Evolutionary conservation across 2,329 filamentous ascomycete species (phyloP).

Genomic region (Diaporthe caulivora): DNA sequence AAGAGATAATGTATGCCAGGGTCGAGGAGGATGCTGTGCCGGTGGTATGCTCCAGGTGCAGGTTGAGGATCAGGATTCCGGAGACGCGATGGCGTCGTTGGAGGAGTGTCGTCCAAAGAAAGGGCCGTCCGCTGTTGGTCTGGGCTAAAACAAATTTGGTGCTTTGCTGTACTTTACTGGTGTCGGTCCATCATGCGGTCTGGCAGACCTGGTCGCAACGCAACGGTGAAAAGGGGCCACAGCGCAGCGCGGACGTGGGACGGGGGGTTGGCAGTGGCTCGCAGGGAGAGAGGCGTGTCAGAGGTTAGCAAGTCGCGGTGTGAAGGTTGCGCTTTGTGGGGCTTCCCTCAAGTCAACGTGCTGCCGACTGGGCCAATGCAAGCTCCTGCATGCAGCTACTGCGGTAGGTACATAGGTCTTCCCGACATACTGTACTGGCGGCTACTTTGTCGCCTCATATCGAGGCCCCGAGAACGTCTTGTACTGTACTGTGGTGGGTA

Average conservation of each 20-base stretch:
- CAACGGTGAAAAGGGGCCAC: constrained; percentile 36
- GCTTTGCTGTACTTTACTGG: constrained; percentile 33
- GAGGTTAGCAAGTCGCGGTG: constrained; percentile 35
- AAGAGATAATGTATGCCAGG: neutral
- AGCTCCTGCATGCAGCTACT: constrained; percentile 30
- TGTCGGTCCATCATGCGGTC: constrained; percentile 33
- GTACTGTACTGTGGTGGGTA: constrained; percentile 18
- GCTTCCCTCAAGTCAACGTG: constrained; percentile 28
- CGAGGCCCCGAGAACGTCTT: neutral
- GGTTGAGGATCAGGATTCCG: constrained; percentile 17
- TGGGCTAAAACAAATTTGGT: constrained; percentile 36
- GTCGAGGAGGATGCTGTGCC: constrained; percentile 5
- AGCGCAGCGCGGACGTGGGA: too few relatives aligned
- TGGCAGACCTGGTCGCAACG: constrained; percentile 31
- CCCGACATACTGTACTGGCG: constrained; percentile 6
- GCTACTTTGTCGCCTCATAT: neutral
- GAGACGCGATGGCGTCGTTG: constrained; percentile 28
- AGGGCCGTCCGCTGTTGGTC: constrained; percentile 22
- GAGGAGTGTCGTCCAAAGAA: constrained; percentile 31
- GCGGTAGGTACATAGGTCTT: constrained; percentile 25
- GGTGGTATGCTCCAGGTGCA: constrained; percentile 24
- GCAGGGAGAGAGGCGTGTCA: constrained; percentile 29
- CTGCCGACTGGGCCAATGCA: constrained; percentile 30
- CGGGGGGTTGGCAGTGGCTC: constrained; percentile 31
- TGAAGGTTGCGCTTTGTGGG: constrained; percentile 36